Conservation (phyloP, 148 eudicot species). For the Spergularia marina region DNA sequence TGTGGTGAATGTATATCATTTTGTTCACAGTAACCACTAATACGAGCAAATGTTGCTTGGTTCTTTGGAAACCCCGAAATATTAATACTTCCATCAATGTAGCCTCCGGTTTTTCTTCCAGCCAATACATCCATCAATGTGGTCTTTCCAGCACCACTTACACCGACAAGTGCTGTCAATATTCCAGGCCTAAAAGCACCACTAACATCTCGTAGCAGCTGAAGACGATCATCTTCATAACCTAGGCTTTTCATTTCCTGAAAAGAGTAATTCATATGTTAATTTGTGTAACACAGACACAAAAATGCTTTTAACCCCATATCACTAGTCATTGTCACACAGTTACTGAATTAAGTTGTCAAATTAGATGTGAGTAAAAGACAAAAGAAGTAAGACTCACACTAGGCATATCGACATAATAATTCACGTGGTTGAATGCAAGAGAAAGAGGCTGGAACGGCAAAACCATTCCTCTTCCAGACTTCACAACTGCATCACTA, state of each 20-base stretch:
- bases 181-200: slow-evolving; percentile 77
- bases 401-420: slow-evolving; percentile 59
- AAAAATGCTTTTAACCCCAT: not conserved
- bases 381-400: slow-evolving; percentile 36
- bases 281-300: not conserved
- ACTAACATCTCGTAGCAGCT: slow-evolving; percentile 58
- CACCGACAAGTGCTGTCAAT: slow-evolving; percentile 76
- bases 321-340: no score
- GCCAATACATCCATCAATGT: slow-evolving; percentile 76
- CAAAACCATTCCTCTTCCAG: slow-evolving; percentile 53
- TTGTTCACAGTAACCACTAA: slow-evolving; percentile 72
- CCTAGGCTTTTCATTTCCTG: slow-evolving; percentile 63
- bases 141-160: slow-evolving; percentile 79
- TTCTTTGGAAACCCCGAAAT: slow-evolving; percentile 70
- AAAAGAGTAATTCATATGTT: slow-evolving; percentile 11
- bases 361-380: not conserved
- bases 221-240: slow-evolving; percentile 48
- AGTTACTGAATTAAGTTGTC: not conserved
- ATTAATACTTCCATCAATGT: slow-evolving; percentile 51
- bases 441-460: slow-evolving; percentile 65
- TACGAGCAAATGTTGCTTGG: slow-evolving; percentile 65
- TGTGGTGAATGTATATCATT: slow-evolving; percentile 67
- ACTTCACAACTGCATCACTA: slow-evolving; percentile 22
- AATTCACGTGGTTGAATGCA: slow-evolving; percentile 59
- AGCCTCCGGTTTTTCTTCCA: slow-evolving; percentile 69